These are phyloP conservation scores for Phytopythium aichiense DNA, from an alignment of 352 stramenopile genomes.

Conservation along the genomic window DNA sequence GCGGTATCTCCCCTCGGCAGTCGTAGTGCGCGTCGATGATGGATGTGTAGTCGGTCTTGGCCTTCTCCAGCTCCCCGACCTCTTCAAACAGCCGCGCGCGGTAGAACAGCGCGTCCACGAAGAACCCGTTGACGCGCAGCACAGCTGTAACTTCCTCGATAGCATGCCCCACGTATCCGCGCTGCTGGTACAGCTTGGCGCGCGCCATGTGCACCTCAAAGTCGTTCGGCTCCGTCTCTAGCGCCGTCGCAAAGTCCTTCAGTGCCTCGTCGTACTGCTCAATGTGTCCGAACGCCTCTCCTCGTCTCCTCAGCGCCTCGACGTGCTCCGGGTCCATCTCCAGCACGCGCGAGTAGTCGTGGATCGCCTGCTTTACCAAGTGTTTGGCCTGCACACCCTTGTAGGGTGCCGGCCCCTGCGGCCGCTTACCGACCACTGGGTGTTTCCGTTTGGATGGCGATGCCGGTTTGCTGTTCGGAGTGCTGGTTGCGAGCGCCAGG, in stretches of 20 bases:
- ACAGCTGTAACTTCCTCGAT: slow-evolving; percentile 56
- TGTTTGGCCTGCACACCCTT: slow-evolving; percentile 27
- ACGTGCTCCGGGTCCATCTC: slow-evolving; percentile 36
- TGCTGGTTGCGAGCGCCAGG: neutral
- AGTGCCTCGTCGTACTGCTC: slow-evolving; percentile 52
- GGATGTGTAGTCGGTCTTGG: slow-evolving; percentile 56
- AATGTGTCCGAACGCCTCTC: slow-evolving; percentile 41
- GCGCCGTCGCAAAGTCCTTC: slow-evolving; percentile 41
- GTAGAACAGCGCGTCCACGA: slow-evolving; percentile 68
- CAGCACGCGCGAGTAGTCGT: slow-evolving; percentile 57
- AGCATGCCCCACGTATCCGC: slow-evolving; percentile 30
- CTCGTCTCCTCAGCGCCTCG: slow-evolving; percentile 40
- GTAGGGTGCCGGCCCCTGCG: slow-evolving; percentile 11
- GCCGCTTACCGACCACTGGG: neutral
- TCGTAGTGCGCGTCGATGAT: slow-evolving; percentile 73
- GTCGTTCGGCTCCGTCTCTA: slow-evolving; percentile 43
- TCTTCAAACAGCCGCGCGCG: slow-evolving; percentile 51
- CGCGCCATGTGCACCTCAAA: slow-evolving; percentile 59
- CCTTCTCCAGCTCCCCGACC: slow-evolving; percentile 27
- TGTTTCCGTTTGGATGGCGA: slow-evolving; percentile 5
- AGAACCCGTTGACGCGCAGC: slow-evolving; percentile 59
- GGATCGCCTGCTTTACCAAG: slow-evolving; percentile 51
- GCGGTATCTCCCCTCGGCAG: slow-evolving; percentile 9
- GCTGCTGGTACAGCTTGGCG: slow-evolving; percentile 45
- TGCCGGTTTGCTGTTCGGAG: neutral